phyloP scores from a whole-genome alignment of 2,329 filamentous ascomycete genomes.

The Aureobasidium sp. region DNA sequence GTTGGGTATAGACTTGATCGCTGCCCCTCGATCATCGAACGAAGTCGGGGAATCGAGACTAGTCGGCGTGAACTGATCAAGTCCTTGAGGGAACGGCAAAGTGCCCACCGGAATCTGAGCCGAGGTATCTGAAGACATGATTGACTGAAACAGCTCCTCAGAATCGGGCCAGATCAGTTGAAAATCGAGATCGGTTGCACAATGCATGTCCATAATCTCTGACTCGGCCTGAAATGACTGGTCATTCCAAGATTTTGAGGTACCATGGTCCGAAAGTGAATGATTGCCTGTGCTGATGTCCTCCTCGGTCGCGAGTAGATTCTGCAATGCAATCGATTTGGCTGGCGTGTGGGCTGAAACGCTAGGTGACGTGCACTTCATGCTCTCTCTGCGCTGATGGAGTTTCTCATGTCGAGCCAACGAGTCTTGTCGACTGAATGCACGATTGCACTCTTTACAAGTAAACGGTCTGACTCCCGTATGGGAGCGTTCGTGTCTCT shows the following conservation, averaged over 20 bases:
- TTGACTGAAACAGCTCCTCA: slow-evolving; percentile 38
- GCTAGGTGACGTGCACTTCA: background rate
- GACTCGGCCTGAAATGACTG: background rate
- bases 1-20: slow-evolving; percentile 34
- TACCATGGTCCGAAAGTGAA: background rate
- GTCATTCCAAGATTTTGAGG: background rate
- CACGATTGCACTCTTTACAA: slow-evolving; percentile 36
- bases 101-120: slow-evolving; percentile 38
- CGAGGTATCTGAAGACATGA: slow-evolving; percentile 36
- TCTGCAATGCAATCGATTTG: slow-evolving; percentile 1
- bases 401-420: slow-evolving; percentile 40
- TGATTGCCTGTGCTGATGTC: background rate
- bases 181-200: slow-evolving; percentile 33
- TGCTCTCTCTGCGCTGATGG: slow-evolving; percentile 23
- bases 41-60: slow-evolving; percentile 19
- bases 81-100: slow-evolving; percentile 31
- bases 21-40: slow-evolving; percentile 32
- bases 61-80: slow-evolving; percentile 29
- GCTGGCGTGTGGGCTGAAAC: background rate
- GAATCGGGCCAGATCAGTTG: slow-evolving; percentile 41
- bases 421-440: slow-evolving; percentile 40
- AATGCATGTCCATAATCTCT: slow-evolving; percentile 21
- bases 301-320: slow-evolving; percentile 1
- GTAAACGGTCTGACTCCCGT: slow-evolving; percentile 37
- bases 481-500: slow-evolving; percentile 41